These are phyloP conservation scores for Apiotrichum akiyoshidainum DNA, from an alignment of 1,284 basidiomycete genomes.

Conservation along the genomic window DNA sequence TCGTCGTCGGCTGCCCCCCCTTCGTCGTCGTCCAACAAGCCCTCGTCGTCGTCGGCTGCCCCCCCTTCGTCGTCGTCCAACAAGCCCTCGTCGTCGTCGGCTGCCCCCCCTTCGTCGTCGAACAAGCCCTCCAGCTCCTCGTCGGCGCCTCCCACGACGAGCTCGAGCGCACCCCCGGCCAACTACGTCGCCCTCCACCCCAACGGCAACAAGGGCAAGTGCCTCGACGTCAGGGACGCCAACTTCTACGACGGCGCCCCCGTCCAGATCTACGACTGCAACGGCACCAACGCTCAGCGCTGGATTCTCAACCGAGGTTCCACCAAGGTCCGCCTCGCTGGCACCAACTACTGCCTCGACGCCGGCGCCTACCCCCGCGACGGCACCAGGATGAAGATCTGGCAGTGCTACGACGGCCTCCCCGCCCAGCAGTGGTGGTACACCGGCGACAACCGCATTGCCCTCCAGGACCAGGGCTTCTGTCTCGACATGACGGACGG, in stretches of 20 bases:
- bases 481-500: constrained; percentile 30
- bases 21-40: no score
- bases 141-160: constrained; percentile 8
- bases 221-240: constrained; percentile 27
- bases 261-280: constrained; percentile 18
- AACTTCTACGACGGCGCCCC: constrained; percentile 24
- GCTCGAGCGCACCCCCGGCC: constrained; percentile 11
- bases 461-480: constrained; percentile 15
- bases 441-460: constrained; percentile 26
- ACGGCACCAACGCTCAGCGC: background rate
- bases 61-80: constrained; percentile 5
- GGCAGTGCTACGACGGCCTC: constrained; percentile 23
- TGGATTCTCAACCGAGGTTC: constrained; percentile 9
- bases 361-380: constrained; percentile 23
- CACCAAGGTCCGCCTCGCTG: constrained; percentile 21
- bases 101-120: background rate
- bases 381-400: constrained; percentile 29
- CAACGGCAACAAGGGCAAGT: constrained; percentile 32
- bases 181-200: constrained; percentile 20
- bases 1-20: no score
- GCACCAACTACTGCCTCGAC: constrained; percentile 39
- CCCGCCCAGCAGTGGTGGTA: constrained; percentile 27
- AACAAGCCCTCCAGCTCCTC: constrained; percentile 8
- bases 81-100: constrained; percentile 4
- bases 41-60: no score